Base-by-base conservation (phyloP, 1,139 yeast genomes). In the Casaregolazyma suthepensis region DNA sequence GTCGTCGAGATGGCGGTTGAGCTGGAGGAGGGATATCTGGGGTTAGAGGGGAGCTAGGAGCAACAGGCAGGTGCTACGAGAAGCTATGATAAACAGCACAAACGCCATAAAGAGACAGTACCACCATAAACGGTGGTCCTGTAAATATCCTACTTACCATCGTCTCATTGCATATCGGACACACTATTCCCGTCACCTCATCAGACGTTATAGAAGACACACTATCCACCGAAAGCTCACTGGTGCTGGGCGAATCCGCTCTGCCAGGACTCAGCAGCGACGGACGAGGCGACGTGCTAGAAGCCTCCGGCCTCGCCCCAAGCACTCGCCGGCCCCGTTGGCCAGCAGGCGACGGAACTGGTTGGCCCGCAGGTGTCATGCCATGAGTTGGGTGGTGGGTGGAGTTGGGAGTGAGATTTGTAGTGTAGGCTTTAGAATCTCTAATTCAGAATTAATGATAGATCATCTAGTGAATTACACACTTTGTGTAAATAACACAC, bases 1-100 rank as follows among this genome's bases (percentile, higher is more conserved):
- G 55, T 79, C 87, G 64, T 88, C 96, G 29, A 89, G 71, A 65
- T 89, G 96, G 47, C 77, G 75, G 65, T 87, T 87, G 57, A 88
- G 72, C 57, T 81, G 85, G 18, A 66, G 59, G 46, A 87, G 69
- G 12, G 79, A 75, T 6, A 79, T 49, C 55, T 53, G 40, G 35
- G 31, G 50, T 49, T 49, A 49, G 52, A 35, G 17, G 17, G 13
- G 12, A 26, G 31, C 12, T 12, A 26, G 10, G 6, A 26, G 2
- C 6, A 26, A 5, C 6, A 9, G 10, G 31, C 31, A 26, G 31
- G 10, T 7, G 10, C 6, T 5, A 5, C 10, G n/a, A n/a, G n/a
- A n/a, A n/a, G n/a, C n/a, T n/a, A n/a, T n/a, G n/a, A n/a, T n/a
- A n/a, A n/a, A n/a, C n/a, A n/a, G n/a, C n/a, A n/a, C n/a, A n/a